These are phyloP conservation scores for Floccularia luteovirens DNA, from an alignment of 768 basidiomycete species.

Conservation along the genomic window DNA sequence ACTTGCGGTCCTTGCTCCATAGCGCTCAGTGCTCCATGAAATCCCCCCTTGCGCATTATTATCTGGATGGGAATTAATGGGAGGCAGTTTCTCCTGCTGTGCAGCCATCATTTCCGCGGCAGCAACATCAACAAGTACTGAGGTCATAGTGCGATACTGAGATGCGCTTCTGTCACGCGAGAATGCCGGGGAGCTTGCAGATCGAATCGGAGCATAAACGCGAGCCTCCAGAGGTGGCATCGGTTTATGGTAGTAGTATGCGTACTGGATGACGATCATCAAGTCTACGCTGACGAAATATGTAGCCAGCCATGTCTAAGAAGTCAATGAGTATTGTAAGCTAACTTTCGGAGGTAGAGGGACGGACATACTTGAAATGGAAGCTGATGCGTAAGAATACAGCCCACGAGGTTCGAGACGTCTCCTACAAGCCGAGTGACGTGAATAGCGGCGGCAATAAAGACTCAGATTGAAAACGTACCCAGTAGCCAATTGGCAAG, in stretches of 20 bases:
- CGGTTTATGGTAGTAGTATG: slow-evolving; percentile 54
- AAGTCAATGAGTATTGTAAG: slow-evolving; percentile 8
- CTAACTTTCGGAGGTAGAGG: background rate
- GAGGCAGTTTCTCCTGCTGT: slow-evolving; percentile 39
- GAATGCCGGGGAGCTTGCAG: slow-evolving; percentile 30
- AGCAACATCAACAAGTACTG: slow-evolving; percentile 66
- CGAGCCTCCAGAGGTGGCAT: slow-evolving; percentile 17
- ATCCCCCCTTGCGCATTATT: slow-evolving; percentile 47
- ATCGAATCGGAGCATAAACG: slow-evolving; percentile 28
- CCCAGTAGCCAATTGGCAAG: slow-evolving; percentile 90
- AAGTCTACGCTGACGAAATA: slow-evolving; percentile 89
- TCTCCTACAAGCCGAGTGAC: slow-evolving; percentile 51
- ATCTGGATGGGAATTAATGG: slow-evolving; percentile 47
- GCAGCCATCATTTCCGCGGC: slow-evolving; percentile 64
- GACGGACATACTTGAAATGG: slow-evolving; percentile 91
- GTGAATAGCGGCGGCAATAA: slow-evolving; percentile 2
- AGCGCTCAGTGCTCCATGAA: slow-evolving; percentile 62
- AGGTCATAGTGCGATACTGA: slow-evolving; percentile 63
- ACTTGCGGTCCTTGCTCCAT: slow-evolving; percentile 33
- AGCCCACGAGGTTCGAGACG: slow-evolving; percentile 86
- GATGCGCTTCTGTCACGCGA: slow-evolving; percentile 45
- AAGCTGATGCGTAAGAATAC: slow-evolving; percentile 85
- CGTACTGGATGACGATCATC: slow-evolving; percentile 69
- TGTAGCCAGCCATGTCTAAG: slow-evolving; percentile 79
- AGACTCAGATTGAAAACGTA: slow-evolving; percentile 24